Conservation (phyloP, 495 filamentous ascomycete genomes). For the Penicillium steckii region DNA sequence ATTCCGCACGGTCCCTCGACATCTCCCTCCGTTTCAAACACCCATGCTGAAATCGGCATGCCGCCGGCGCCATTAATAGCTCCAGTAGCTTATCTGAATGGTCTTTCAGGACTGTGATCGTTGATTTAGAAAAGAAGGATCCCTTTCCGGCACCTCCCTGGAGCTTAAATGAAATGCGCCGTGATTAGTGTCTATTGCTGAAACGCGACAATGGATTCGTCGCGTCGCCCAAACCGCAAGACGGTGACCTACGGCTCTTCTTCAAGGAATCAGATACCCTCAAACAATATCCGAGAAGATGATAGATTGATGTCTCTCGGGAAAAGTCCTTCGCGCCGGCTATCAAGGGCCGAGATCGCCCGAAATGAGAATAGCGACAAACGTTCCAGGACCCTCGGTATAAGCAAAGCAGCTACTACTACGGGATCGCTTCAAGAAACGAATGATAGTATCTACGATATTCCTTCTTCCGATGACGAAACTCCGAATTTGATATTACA, state of each 20-base stretch:
- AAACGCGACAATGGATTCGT: constrained; percentile 21
- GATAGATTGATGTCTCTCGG: too few relatives aligned
- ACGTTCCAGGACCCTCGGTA: not conserved
- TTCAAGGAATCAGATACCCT: constrained; percentile 26
- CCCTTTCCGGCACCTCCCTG: not conserved
- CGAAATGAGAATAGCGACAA: constrained; percentile 4
- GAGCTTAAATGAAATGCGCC: constrained; percentile 5
- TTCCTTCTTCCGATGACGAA: constrained; percentile 43
- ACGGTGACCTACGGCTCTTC: constrained; percentile 49
- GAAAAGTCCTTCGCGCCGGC: not conserved
- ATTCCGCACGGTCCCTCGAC: constrained; percentile 1
- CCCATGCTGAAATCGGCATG: not conserved
- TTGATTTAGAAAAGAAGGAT: too few relatives aligned
- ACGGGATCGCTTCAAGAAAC: not conserved
- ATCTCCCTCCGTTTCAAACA: not conserved
- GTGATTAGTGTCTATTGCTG: not conserved
- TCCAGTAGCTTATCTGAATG: not conserved
- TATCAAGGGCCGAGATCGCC: not conserved
- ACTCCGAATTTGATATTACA: not conserved
- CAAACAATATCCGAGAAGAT: not conserved
- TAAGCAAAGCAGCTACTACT: not conserved
- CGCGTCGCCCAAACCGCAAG: constrained; percentile 35
- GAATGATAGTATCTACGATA: constrained; percentile 27
- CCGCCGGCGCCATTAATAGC: not conserved
- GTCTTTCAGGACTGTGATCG: not conserved